Conservation (phyloP, 768 basidiomycete species). For the Hericium erinaceus region DNA sequence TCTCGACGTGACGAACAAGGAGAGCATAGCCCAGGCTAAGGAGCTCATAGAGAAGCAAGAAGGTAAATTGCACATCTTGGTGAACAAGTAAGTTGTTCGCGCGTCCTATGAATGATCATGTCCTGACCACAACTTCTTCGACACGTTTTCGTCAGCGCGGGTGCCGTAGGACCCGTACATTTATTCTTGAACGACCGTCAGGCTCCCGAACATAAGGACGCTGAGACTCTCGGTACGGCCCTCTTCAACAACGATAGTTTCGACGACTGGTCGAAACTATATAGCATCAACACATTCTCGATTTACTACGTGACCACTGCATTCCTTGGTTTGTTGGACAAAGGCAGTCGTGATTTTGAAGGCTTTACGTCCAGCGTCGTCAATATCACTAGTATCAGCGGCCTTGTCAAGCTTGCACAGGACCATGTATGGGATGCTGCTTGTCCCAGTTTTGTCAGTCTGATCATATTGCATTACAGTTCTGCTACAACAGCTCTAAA, state of each 20-base stretch:
- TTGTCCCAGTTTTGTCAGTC: neutral
- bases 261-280: conserved; percentile 54
- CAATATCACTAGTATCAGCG: conserved; percentile 75
- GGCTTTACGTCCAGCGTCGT: conserved; percentile 59
- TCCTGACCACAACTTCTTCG: neutral
- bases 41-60: conserved; percentile 46
- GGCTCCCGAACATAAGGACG: conserved; percentile 50
- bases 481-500: conserved; percentile 75
- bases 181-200: conserved; percentile 46
- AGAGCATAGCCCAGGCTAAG: conserved; percentile 51
- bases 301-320: conserved; percentile 70
- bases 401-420: conserved; percentile 59
- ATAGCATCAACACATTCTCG: conserved; percentile 63
- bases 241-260: conserved; percentile 62
- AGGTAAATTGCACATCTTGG: conserved; percentile 66
- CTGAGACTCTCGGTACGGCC: conserved; percentile 57
- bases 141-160: conserved; percentile 40
- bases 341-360: conserved; percentile 51
- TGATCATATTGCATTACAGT: conserved; percentile 32
- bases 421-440: conserved; percentile 49
- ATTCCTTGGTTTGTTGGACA: conserved; percentile 66
- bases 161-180: conserved; percentile 59
- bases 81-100: conserved; percentile 58
- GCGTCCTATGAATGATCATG: neutral
- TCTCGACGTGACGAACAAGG: conserved; percentile 67